Percentiles rank a stretch among this genome's conserved stretches.
Conservation (phyloP, 352 stramenopile genomes). For the Pythium volutum region DNA sequence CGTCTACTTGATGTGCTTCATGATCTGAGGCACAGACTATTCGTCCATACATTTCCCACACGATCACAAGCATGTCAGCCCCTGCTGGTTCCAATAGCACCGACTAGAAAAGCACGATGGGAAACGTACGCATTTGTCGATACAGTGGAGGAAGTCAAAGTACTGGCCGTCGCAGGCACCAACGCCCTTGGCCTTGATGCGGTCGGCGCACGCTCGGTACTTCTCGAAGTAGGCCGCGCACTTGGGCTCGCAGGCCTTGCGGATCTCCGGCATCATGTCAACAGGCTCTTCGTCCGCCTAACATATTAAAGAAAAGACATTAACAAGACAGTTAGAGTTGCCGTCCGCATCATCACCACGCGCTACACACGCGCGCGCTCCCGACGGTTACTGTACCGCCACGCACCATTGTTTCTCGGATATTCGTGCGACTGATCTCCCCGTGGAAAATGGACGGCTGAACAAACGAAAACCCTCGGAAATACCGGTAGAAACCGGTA, state of each 20-base stretch:
- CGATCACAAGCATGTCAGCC: slow-evolving; percentile 9
- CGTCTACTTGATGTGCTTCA: slow-evolving; percentile 93
- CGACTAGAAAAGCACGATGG: not conserved
- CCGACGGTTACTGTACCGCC: not conserved
- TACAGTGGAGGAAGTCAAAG: slow-evolving; percentile 94
- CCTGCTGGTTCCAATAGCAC: too few relatives aligned
- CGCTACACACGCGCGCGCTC: not conserved
- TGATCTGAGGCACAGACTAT: slow-evolving; percentile 91
- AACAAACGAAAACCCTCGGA: slow-evolving; percentile 28
- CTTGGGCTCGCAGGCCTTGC: slow-evolving; percentile 90
- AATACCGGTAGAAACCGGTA: slow-evolving; percentile 28
- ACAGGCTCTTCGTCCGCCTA: slow-evolving; percentile 89
- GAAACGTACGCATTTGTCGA: slow-evolving; percentile 92
- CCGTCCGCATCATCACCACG: not conserved
- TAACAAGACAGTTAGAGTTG: not conserved
- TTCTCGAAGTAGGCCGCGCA: slow-evolving; percentile 82
- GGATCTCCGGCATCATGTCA: slow-evolving; percentile 92
- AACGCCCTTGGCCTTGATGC: slow-evolving; percentile 90
- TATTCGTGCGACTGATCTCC: slow-evolving; percentile 29
- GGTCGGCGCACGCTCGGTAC: slow-evolving; percentile 91
- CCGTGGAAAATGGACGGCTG: slow-evolving; percentile 43
- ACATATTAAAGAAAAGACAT: too few relatives aligned
- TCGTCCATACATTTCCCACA: slow-evolving; percentile 7
- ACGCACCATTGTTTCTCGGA: slow-evolving; percentile 27
- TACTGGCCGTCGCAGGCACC: slow-evolving; percentile 94